These are phyloP conservation scores for Fusarium praegraminearum DNA, from an alignment of 2,329 filamentous ascomycete species.

Conservation along the genomic window DNA sequence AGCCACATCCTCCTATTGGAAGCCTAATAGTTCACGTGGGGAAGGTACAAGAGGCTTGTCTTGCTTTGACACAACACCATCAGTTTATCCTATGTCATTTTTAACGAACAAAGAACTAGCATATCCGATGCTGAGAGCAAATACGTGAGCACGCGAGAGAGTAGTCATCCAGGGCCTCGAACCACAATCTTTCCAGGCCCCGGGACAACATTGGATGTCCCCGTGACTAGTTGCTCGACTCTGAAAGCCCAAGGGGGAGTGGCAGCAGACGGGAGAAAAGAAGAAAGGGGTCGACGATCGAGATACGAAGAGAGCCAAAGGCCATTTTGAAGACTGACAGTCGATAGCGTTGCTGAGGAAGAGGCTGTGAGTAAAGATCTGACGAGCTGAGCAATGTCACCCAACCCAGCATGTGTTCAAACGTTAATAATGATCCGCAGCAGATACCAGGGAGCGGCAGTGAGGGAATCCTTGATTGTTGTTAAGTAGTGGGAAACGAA, in stretches of 20 bases:
- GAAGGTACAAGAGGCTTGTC: conserved; percentile 40
- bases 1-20: conserved; percentile 44
- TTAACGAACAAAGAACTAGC: conserved; percentile 34
- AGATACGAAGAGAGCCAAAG: conserved; percentile 25
- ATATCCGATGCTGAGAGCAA: conserved; percentile 32
- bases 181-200: conserved; percentile 40
- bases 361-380: conserved; percentile 42
- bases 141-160: conserved; percentile 34
- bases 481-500: conserved; percentile 22
- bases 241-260: conserved; percentile 29
- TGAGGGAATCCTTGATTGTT: conserved; percentile 13
- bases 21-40: conserved; percentile 46
- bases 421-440: conserved; percentile 36
- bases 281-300: conserved; percentile 30
- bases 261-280: conserved; percentile 20
- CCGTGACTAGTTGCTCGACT: conserved; percentile 46
- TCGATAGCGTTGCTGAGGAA: conserved; percentile 29
- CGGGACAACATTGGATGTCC: conserved; percentile 41
- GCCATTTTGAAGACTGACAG: conserved; percentile 9
- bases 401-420: conserved; percentile 44
- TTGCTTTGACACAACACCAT: conserved; percentile 38
- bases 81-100: conserved; percentile 38
- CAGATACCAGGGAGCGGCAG: conserved; percentile 32
- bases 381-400: conserved; percentile 41
- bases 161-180: conserved; percentile 44